Conservation (phyloP, 2,329 filamentous ascomycete genomes). For the Ophiostoma ulmi region DNA sequence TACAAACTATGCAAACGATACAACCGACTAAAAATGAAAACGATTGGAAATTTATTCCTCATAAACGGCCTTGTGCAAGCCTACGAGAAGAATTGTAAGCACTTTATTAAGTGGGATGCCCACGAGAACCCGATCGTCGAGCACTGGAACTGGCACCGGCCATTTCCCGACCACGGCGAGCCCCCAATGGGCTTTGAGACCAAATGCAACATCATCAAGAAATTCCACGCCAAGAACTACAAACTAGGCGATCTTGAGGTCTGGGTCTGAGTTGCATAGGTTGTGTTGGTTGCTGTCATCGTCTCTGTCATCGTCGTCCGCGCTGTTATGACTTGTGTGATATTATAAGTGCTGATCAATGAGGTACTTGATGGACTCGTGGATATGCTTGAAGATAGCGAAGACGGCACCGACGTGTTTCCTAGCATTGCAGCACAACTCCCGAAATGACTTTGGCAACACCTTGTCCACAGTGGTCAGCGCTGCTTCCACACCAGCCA, state of each 20-base stretch:
- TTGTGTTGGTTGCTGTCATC: not conserved
- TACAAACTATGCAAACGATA: not conserved
- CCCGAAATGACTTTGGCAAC: no score
- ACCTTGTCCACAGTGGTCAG: no score
- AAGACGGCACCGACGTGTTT: no score
- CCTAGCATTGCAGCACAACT: no score
- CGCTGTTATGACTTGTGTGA: not conserved
- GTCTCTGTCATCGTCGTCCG: not conserved
- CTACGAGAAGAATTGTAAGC: not conserved
- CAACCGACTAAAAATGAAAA: not conserved
- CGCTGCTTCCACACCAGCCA: no score
- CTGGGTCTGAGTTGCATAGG: not conserved
- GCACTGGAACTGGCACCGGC: conserved; percentile 33
- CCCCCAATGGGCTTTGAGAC: conserved; percentile 31
- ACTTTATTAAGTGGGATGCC: conserved; percentile 29
- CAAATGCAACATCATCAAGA: not conserved
- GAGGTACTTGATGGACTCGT: no score
- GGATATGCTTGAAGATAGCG: no score
- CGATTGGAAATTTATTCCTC: not conserved
- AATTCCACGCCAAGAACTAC: not conserved
- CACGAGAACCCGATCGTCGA: conserved; percentile 31
- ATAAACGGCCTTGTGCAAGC: not conserved
- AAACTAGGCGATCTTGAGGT: not conserved
- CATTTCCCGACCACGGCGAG: conserved; percentile 33
- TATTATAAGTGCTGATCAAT: not conserved